Conservation (phyloP, 176 grass and related monocot genomes). For the Ensete ventricosum region DNA sequence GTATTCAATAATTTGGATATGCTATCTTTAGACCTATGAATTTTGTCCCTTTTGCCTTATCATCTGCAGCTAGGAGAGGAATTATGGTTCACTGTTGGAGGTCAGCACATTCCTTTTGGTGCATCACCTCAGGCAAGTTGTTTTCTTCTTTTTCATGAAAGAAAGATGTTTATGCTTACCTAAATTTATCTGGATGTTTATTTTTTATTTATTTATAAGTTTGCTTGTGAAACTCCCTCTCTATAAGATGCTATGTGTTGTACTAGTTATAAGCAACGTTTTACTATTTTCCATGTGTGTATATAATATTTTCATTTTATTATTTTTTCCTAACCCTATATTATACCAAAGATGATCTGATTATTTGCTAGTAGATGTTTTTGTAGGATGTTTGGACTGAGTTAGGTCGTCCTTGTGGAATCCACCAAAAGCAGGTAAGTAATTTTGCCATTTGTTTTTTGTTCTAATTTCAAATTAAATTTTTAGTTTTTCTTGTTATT, state of each 20-base stretch:
- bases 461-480: not conserved
- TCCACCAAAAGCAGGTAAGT: conserved; percentile 85
- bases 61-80: conserved; percentile 85
- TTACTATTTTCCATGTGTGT: not conserved
- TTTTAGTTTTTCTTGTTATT: not conserved
- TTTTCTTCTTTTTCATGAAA: not conserved
- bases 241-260: not conserved
- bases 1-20: not conserved
- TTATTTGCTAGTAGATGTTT: conserved; percentile 26
- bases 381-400: conserved; percentile 92
- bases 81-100: conserved; percentile 80
- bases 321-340: not conserved
- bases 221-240: too few species aligned
- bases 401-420: conserved; percentile 74
- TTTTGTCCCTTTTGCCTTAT: not conserved
- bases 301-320: not conserved
- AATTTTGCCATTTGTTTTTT: not conserved
- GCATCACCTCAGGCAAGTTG: conserved; percentile 69
- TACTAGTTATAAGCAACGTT: not conserved
- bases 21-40: not conserved
- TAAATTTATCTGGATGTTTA: too few species aligned
- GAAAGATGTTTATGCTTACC: too few species aligned
- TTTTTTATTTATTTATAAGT: too few species aligned
- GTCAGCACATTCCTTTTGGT: conserved; percentile 85
- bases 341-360: not conserved